These are phyloP conservation scores for Phaffomyces thermotolerans DNA, from an alignment of 805 yeast genomes.

Conservation along the genomic window DNA sequence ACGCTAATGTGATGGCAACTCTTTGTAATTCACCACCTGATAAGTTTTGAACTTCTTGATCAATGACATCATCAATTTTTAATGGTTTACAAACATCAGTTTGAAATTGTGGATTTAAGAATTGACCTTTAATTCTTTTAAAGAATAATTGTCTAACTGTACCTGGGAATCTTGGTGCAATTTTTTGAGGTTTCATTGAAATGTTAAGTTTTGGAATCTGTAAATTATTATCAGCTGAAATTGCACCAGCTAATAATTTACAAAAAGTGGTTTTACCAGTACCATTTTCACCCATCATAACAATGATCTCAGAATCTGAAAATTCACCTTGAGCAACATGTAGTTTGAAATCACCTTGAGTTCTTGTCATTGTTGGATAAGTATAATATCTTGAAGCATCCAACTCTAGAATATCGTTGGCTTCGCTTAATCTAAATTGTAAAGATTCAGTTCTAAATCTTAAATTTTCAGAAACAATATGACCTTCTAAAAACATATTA, in stretches of 20 bases:
- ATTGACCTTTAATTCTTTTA: slow-evolving; percentile 91
- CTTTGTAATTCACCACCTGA: slow-evolving; percentile 99
- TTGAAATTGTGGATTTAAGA: slow-evolving; percentile 95
- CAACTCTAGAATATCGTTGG: slow-evolving; percentile 64
- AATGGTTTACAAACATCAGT: slow-evolving; percentile 96
- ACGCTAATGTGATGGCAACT: slow-evolving; percentile 92
- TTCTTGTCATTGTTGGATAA: slow-evolving; percentile 80
- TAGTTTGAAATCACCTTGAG: slow-evolving; percentile 94
- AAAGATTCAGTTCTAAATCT: slow-evolving; percentile 94
- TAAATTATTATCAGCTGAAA: slow-evolving; percentile 74
- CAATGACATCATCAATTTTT: slow-evolving; percentile 87
- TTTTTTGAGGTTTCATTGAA: slow-evolving; percentile 98
- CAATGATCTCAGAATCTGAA: slow-evolving; percentile 93
- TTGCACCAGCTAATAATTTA: slow-evolving; percentile 88
- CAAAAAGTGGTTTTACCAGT: slow-evolving; percentile 99
- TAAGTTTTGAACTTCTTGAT: slow-evolving; percentile 94
- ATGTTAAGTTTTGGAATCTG: slow-evolving; percentile 85
- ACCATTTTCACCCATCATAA: slow-evolving; percentile 99
- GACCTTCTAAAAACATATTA: slow-evolving; percentile 96
- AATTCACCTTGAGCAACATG: slow-evolving; percentile 81
- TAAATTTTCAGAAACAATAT: slow-evolving; percentile 92
- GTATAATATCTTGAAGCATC: slow-evolving; percentile 74
- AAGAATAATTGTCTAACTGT: slow-evolving; percentile 96
- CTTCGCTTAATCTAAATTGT: slow-evolving; percentile 89
- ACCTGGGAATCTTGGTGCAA: slow-evolving; percentile 98